These are phyloP conservation scores for Tetrahymena borealis DNA, from an alignment of 73 alveolate genomes.

Conservation along the genomic window DNA sequence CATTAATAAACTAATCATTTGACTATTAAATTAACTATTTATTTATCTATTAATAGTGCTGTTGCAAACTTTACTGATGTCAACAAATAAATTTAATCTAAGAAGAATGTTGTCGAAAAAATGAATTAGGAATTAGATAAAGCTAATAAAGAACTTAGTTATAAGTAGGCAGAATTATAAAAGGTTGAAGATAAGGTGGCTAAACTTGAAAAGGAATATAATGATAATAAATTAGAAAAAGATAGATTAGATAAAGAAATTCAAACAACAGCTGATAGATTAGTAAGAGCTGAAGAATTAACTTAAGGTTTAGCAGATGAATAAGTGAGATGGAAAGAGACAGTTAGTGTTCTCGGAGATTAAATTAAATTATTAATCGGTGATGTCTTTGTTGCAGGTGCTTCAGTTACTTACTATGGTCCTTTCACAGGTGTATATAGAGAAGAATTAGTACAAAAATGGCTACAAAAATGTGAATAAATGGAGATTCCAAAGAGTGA, in stretches of 20 bases:
- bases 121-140: slow-evolving; percentile 65
- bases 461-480: slow-evolving; percentile 66
- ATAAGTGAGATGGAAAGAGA: slow-evolving; percentile 90
- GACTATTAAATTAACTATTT: neutral
- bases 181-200: slow-evolving; percentile 75
- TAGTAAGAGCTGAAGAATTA: slow-evolving; percentile 89
- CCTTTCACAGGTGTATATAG: slow-evolving; percentile 88
- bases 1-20: neutral
- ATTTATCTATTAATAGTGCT: slow-evolving; percentile 21
- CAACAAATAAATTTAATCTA: slow-evolving; percentile 64
- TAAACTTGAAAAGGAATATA: slow-evolving; percentile 74
- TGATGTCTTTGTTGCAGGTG: slow-evolving; percentile 81
- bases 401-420: slow-evolving; percentile 88
- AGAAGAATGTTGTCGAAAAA: slow-evolving; percentile 71
- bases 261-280: slow-evolving; percentile 66
- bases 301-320: slow-evolving; percentile 87
- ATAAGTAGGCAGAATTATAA: slow-evolving; percentile 68
- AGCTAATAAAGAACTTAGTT: slow-evolving; percentile 73
- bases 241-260: slow-evolving; percentile 75
- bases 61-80: slow-evolving; percentile 53
- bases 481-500: slow-evolving; percentile 65
- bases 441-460: slow-evolving; percentile 55
- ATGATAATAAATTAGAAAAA: slow-evolving; percentile 69
- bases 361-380: slow-evolving; percentile 75
- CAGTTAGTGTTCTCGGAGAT: slow-evolving; percentile 55